Percentiles rank a stretch among this genome's conserved stretches.
Evolutionary conservation across 257 asterid species (phyloP).

Genomic region (Scutellaria barbata): DNA sequence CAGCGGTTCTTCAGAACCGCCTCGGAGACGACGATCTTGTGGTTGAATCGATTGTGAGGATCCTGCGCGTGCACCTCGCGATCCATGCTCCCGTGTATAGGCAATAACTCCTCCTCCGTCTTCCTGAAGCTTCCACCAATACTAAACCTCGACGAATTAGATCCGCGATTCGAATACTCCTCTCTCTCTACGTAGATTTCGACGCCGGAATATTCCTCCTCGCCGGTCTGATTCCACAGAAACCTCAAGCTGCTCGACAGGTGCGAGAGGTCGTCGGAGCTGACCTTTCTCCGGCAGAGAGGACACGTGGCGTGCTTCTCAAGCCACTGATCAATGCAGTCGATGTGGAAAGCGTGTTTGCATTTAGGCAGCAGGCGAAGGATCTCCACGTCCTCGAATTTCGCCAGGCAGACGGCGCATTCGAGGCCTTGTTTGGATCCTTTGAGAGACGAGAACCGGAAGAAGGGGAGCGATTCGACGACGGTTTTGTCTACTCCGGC

Average conservation of each 20-base stretch:
- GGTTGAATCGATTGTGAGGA: conserved; percentile 48
- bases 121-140: conserved; percentile 45
- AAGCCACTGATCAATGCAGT: conserved; percentile 69
- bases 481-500: conserved; percentile 57
- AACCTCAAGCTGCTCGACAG: conserved; percentile 49
- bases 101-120: conserved; percentile 39
- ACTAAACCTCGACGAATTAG: conserved; percentile 48
- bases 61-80: neutral
- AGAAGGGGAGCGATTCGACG: conserved; percentile 66
- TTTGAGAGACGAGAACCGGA: conserved; percentile 52
- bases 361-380: conserved; percentile 64
- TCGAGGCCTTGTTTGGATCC: conserved; percentile 63
- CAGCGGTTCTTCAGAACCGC: conserved; percentile 57
- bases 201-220: conserved; percentile 38
- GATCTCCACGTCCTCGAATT: conserved; percentile 56
- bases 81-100: conserved; percentile 34
- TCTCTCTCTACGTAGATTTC: conserved; percentile 57
- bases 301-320: conserved; percentile 75
- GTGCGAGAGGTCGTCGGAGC: conserved; percentile 44
- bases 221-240: conserved; percentile 35
- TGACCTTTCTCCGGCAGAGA: conserved; percentile 55
- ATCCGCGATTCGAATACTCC: conserved; percentile 37
- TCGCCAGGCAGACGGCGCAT: conserved; percentile 69
- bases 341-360: conserved; percentile 64
- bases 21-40: conserved; percentile 53